A percentile compares a stretch with the other conserved stretches of the same genome.
Conservation (phyloP, 371 early-diverging fungal genomes). For the Zopfochytrium polystomum region DNA sequence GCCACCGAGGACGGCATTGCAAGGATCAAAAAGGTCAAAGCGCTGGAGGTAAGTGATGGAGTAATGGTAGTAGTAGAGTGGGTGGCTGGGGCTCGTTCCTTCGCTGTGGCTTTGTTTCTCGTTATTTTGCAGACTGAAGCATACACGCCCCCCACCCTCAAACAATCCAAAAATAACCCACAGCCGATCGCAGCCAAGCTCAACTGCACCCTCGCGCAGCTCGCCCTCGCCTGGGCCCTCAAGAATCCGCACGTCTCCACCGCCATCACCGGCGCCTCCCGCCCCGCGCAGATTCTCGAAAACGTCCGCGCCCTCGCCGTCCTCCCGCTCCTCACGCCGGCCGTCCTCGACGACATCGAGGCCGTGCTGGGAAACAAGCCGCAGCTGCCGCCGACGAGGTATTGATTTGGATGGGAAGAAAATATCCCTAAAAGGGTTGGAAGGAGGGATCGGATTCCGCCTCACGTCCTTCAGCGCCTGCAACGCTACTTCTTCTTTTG, state of each 20-base stretch:
- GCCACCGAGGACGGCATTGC: slow-evolving; percentile 57
- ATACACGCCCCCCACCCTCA: no score
- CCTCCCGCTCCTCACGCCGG: slow-evolving; percentile 62
- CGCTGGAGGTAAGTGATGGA: slow-evolving; percentile 43
- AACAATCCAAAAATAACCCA: no score
- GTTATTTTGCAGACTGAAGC: no score
- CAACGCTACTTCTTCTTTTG: no score
- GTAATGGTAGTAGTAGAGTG: no score
- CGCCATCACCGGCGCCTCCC: slow-evolving; percentile 58
- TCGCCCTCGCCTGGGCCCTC: slow-evolving; percentile 81
- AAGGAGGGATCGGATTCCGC: no score
- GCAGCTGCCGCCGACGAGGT: no score
- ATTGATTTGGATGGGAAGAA: no score
- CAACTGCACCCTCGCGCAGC: slow-evolving; percentile 67
- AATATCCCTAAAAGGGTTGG: no score
- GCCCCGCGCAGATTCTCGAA: slow-evolving; percentile 70
- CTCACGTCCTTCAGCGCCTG: no score
- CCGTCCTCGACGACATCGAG: slow-evolving; percentile 61
- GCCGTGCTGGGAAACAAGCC: slow-evolving; percentile 72
- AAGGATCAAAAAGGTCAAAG: slow-evolving; percentile 51
- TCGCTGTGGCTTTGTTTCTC: no score
- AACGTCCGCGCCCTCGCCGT: slow-evolving; percentile 65
- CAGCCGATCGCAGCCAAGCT: slow-evolving; percentile 65
- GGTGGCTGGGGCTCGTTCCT: no score
- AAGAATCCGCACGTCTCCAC: slow-evolving; percentile 53